Evolutionary conservation across 129 eudicot genomes (phyloP).

Genomic region (Arctium lappa): DNA sequence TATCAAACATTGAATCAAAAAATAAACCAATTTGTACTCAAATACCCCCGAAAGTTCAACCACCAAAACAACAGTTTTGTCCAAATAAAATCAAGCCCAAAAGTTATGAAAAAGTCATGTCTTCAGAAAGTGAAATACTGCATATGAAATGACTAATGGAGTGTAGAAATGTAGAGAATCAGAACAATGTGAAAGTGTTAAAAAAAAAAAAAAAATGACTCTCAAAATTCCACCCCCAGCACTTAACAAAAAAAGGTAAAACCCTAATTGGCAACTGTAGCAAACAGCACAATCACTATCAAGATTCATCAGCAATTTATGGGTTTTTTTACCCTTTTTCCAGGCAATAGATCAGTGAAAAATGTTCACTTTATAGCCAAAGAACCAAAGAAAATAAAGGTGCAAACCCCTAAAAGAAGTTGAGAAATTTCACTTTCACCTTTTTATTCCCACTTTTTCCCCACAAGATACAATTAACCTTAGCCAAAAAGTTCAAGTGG

Average conservation of each 20-base stretch:
- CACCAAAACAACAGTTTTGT: neutral
- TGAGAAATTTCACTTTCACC: constrained; percentile 23
- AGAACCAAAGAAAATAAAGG: constrained; percentile 18
- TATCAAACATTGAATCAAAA: constrained; percentile 3
- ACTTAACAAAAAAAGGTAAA: constrained; percentile 11
- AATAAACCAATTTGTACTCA: neutral
- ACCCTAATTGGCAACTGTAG: constrained; percentile 24
- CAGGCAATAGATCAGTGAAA: constrained; percentile 34
- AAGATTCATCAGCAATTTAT: constrained; percentile 14
- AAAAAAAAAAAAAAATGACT: constrained; percentile 24
- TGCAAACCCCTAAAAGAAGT: constrained; percentile 19
- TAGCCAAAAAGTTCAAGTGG: constrained; percentile 1
- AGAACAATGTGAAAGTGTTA: constrained; percentile 6
- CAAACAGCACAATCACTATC: constrained; percentile 14
- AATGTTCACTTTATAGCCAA: constrained; percentile 27
- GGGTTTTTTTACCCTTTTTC: constrained; percentile 12
- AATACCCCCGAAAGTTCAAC: neutral
- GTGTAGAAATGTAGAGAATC: neutral
- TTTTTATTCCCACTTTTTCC: constrained; percentile 8
- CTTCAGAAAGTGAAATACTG: neutral
- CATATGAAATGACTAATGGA: constrained; percentile 5
- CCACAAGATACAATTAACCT: constrained; percentile 24
- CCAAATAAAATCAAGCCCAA: constrained; percentile 5
- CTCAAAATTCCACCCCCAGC: constrained; percentile 6
- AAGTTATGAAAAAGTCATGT: constrained; percentile 1